Base-by-base conservation (phyloP, 352 stramenopile species). In the Pythium periplocum region DNA sequence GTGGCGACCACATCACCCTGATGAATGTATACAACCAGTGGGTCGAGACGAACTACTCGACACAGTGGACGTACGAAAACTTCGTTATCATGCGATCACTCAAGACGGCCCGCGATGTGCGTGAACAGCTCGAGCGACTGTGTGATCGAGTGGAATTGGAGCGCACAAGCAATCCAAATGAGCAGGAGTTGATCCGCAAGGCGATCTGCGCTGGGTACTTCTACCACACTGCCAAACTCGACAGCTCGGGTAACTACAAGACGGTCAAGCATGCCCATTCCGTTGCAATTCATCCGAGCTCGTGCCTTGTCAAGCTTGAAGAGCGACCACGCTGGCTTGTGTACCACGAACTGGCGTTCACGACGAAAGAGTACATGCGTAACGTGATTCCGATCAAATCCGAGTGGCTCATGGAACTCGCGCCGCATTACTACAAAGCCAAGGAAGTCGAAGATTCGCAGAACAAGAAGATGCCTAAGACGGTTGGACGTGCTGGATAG, bases 271-370 rank as follows among this genome's bases (percentile, higher is more conserved):
- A 99, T 54, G 78, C 84, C 17, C 93, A 98, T 42, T 97, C 94
- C 1, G 97, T 99, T 17, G 86, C 97, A 63, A 98, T 99, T 59
- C 98, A 99, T 77, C 98, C 98, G 10, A 98, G 90, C 45, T 99
- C 93, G 54, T 97, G 97, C n/a, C 69, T 99, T 6, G 72, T 92
- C 54, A 92, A 93, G 57, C 74, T 93, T 1, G 77, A 96, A 42
- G 86, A 96, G 66, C 78, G 84, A n/a, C 87, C 87, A 80, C 73
- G 88, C 38, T 99, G 95, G 95, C 65, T 99, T 17, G 73, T 98
- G n/a, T 99, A 98, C 68, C 98, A 99, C 75, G 96, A 99, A 73
- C 75, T 99, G 10, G 95, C 96, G 12, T 99, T 99, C 68, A 99
- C 96, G 31, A 99, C 93, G 0, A 99, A 99, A 68, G 97, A 99